A percentile compares a stretch with the other conserved stretches of the same genome.
phyloP scores from a whole-genome alignment of 2,329 filamentous ascomycete genomes.

The Ceratocystiopsis brevicomis region DNA sequence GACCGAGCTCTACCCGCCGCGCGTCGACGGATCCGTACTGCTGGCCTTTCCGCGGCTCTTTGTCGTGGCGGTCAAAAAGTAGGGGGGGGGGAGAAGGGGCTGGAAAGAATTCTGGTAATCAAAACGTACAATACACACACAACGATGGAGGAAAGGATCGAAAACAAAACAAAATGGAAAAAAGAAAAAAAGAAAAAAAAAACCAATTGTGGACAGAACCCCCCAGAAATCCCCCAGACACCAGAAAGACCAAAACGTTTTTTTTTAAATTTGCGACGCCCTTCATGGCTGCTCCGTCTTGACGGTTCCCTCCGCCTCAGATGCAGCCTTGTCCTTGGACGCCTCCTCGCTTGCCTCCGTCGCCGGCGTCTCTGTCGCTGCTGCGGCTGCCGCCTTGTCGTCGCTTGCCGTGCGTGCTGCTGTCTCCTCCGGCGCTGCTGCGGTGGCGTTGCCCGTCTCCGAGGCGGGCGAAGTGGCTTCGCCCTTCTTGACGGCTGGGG shows the following conservation, averaged over 20 bases:
- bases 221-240: not conserved
- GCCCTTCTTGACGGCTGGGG: not conserved
- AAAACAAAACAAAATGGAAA: not conserved
- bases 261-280: too few species aligned
- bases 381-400: not conserved
- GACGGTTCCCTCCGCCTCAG: not conserved
- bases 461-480: too few species aligned
- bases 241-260: not conserved
- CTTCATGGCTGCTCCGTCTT: too few species aligned
- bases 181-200: not conserved
- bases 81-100: too few species aligned
- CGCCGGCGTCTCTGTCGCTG: too few species aligned
- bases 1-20: slow-evolving; percentile 22
- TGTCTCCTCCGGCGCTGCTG: not conserved
- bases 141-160: not conserved
- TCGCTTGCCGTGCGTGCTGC: slow-evolving; percentile 12
- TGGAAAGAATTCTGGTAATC: too few species aligned
- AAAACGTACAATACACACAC: too few species aligned
- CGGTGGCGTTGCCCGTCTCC: not conserved
- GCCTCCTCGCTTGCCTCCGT: too few species aligned
- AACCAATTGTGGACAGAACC: not conserved
- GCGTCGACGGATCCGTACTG: slow-evolving; percentile 32
- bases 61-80: slow-evolving; percentile 23
- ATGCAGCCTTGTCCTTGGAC: slow-evolving; percentile 5
- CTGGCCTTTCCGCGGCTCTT: slow-evolving; percentile 37